Evolutionary conservation across 768 basidiomycete species (phyloP).

Genomic region (Suillus lakei): DNA sequence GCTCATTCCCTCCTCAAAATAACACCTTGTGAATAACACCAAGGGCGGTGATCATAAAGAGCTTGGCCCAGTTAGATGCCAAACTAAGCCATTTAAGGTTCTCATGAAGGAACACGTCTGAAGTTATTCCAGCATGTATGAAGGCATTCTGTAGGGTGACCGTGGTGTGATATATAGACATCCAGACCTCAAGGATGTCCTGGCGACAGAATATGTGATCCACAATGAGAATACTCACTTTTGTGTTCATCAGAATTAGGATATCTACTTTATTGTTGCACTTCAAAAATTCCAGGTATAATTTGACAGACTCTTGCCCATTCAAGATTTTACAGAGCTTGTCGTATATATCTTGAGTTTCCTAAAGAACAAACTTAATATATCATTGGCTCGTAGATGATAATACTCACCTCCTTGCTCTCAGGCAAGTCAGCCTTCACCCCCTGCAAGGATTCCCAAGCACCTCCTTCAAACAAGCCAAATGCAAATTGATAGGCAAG

Average conservation of each 20-base stretch:
- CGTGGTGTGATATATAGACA: slow-evolving; percentile 98
- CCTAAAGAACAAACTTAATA: slow-evolving; percentile 41
- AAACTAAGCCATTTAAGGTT: slow-evolving; percentile 97
- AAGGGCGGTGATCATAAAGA: no score
- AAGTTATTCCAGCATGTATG: slow-evolving; percentile 96
- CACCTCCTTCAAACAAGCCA: slow-evolving; percentile 92
- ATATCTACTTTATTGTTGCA: slow-evolving; percentile 93
- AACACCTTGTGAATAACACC: no score
- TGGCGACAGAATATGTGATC: slow-evolving; percentile 29
- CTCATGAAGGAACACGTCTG: slow-evolving; percentile 92
- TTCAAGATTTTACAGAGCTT: slow-evolving; percentile 83
- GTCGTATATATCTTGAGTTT: slow-evolving; percentile 65
- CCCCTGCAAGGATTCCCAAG: slow-evolving; percentile 88
- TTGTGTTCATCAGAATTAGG: slow-evolving; percentile 91
- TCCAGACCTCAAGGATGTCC: slow-evolving; percentile 91
- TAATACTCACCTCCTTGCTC: slow-evolving; percentile 60
- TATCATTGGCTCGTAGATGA: slow-evolving; percentile 7
- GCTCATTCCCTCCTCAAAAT: no score
- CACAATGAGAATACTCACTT: slow-evolving; percentile 50
- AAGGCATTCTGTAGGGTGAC: slow-evolving; percentile 97
- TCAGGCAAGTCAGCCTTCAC: slow-evolving; percentile 72
- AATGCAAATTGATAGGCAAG: slow-evolving; percentile 96
- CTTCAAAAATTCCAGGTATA: slow-evolving; percentile 95
- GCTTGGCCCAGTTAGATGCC: no score
- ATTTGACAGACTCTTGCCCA: slow-evolving; percentile 89